Percentiles rank a stretch among this genome's conserved stretches.
phyloP scores from a whole-genome alignment of 2,329 filamentous ascomycete genomes.

The Chlorencoelia australis region DNA sequence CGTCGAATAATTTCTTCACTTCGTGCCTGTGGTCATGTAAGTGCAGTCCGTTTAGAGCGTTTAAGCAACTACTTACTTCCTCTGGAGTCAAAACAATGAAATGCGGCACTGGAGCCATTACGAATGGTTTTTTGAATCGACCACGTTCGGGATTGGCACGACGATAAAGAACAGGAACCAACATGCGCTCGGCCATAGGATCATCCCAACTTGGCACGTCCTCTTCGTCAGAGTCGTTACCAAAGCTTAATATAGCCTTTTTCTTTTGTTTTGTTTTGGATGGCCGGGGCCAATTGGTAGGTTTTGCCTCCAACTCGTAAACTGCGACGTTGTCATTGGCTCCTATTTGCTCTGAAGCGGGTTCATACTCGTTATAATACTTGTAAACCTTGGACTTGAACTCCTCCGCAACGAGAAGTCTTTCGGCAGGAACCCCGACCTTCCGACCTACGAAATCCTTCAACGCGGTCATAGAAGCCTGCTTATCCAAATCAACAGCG shows the following conservation, averaged over 20 bases:
- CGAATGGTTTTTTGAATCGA: constrained; percentile 26
- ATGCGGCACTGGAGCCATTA: constrained; percentile 35
- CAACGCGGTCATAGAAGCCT: constrained; percentile 55
- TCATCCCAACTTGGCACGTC: constrained; percentile 45
- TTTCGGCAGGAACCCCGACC: constrained; percentile 52
- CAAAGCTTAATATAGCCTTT: constrained; percentile 38
- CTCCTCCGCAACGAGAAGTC: constrained; percentile 72
- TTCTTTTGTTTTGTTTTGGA: constrained; percentile 24
- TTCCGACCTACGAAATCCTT: constrained; percentile 63
- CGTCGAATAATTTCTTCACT: constrained; percentile 62
- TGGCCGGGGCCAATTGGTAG: constrained; percentile 60
- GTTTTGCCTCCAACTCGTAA: constrained; percentile 67
- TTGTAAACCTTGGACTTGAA: constrained; percentile 82
- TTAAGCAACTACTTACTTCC: constrained; percentile 45
- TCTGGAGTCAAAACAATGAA: constrained; percentile 69
- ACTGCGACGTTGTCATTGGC: constrained; percentile 53
- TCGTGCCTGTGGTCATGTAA: constrained; percentile 31
- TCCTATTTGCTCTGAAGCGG: constrained; percentile 63
- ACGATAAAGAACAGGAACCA: constrained; percentile 64
- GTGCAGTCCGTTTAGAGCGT: no score
- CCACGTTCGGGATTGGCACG: constrained; percentile 27
- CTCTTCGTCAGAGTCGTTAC: constrained; percentile 34
- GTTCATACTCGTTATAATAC: constrained; percentile 60
- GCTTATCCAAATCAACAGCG: constrained; percentile 71
- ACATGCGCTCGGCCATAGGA: constrained; percentile 51